phyloP scores from a whole-genome alignment of 257 asterid genomes.

The Solanum peruvianum region DNA sequence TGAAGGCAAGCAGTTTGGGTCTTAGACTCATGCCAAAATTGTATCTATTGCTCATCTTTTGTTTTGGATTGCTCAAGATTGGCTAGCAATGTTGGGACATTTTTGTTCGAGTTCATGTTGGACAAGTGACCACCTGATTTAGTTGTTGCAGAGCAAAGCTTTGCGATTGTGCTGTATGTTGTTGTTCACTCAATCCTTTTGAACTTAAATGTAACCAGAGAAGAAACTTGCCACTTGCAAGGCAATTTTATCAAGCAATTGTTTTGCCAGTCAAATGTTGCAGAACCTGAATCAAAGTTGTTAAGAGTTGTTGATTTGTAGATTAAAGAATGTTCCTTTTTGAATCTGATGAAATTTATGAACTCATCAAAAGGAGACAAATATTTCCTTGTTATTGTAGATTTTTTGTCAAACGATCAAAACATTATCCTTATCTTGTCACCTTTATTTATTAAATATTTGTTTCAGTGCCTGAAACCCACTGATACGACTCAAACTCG shows the following conservation, averaged over 20 bases:
- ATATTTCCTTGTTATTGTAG: neutral
- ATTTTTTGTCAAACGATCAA: neutral
- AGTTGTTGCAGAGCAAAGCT: neutral
- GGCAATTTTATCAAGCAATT: neutral
- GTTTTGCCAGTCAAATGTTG: neutral
- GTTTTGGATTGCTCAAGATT: neutral
- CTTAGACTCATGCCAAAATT: neutral
- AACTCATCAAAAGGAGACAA: neutral
- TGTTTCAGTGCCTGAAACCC: neutral
- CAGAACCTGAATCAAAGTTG: neutral
- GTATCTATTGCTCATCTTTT: neutral
- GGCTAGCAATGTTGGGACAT: neutral
- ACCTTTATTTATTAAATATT: neutral
- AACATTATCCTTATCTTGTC: neutral
- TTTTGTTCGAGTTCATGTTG: neutral
- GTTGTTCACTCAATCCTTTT: neutral
- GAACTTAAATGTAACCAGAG: neutral
- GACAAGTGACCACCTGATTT: neutral
- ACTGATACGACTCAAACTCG: neutral
- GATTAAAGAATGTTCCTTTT: neutral
- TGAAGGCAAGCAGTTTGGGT: constrained; percentile 51
- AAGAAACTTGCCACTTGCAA: neutral
- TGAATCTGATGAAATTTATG: neutral
- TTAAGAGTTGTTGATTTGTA: neutral
- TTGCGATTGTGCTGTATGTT: neutral